These are phyloP conservation scores for Plasmodium sp. DNA, from an alignment of 169 alveolate species.

Conservation along the genomic window DNA sequence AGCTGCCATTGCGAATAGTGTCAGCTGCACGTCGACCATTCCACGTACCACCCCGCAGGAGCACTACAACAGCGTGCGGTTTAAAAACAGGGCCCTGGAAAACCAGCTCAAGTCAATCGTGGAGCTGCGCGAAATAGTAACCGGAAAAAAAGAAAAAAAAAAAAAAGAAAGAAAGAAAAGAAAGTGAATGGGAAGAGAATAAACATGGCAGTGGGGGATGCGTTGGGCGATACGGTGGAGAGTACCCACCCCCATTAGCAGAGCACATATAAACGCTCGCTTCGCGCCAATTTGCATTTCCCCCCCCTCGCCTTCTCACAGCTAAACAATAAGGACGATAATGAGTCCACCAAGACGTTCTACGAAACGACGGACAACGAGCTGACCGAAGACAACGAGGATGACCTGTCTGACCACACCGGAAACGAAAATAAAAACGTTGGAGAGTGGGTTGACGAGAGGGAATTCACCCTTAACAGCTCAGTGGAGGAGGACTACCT, in stretches of 20 bases:
- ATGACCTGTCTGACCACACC: neutral
- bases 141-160: neutral
- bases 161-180: neutral
- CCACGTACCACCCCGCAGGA: neutral
- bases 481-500: neutral
- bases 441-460: neutral
- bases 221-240: neutral
- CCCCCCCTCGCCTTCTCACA: neutral
- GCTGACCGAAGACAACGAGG: conserved; percentile 29
- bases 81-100: conserved; percentile 32
- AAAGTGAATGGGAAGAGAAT: too few relatives aligned
- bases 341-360: conserved; percentile 61
- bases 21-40: neutral
- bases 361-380: conserved; percentile 73
- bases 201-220: neutral
- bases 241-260: neutral
- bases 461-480: neutral
- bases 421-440: neutral
- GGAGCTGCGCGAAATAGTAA: conserved; percentile 55
- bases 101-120: conserved; percentile 21
- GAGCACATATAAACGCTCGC: neutral
- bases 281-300: neutral
- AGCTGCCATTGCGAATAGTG: neutral
- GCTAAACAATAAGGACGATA: conserved; percentile 49
- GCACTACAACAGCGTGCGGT: conserved; percentile 53